A percentile compares a stretch with the other conserved stretches of the same genome.
Evolutionary conservation across 371 early-diverging fungal species (phyloP).

Genomic region (Mortierella sp.): DNA sequence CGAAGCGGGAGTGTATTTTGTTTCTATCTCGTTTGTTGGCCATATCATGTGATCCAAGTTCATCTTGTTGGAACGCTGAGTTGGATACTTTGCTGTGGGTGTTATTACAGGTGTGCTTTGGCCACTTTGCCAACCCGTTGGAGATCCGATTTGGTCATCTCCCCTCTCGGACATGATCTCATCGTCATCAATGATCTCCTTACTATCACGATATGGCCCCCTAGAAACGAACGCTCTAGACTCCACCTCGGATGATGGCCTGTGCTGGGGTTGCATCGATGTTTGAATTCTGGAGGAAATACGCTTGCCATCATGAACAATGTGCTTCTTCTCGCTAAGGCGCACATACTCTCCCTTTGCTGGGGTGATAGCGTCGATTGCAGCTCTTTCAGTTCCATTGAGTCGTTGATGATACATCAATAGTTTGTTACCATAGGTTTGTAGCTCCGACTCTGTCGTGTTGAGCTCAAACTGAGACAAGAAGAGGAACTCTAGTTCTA

Average conservation of each 20-base stretch:
- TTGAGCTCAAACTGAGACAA: conserved; percentile 87
- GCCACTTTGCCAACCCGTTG: conserved; percentile 31
- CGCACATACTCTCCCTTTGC: conserved; percentile 47
- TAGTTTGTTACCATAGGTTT: conserved; percentile 76
- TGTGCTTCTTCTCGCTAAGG: conserved; percentile 36
- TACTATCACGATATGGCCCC: conserved; percentile 52
- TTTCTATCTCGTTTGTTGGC: conserved; percentile 54
- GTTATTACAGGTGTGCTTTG: conserved; percentile 26
- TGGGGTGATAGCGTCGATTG: conserved; percentile 42
- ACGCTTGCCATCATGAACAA: conserved; percentile 20
- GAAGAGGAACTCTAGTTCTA: conserved; percentile 91
- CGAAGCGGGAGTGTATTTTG: conserved; percentile 29
- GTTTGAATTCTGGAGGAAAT: conserved; percentile 22
- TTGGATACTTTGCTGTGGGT: conserved; percentile 20
- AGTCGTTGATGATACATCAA: conserved; percentile 57
- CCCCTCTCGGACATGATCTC: conserved; percentile 48
- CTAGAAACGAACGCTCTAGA: conserved; percentile 23
- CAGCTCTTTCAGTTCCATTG: conserved; percentile 46
- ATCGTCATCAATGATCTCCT: conserved; percentile 51
- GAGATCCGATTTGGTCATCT: conserved; percentile 29
- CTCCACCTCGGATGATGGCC: conserved; percentile 18
- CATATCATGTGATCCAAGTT: conserved; percentile 55
- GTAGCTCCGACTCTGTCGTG: conserved; percentile 75
- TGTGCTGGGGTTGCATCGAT: conserved; percentile 10
- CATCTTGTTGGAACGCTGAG: conserved; percentile 53